Evolutionary conservation across 257 asterid genomes (phyloP).

Genomic region (Fraxinus americana): DNA sequence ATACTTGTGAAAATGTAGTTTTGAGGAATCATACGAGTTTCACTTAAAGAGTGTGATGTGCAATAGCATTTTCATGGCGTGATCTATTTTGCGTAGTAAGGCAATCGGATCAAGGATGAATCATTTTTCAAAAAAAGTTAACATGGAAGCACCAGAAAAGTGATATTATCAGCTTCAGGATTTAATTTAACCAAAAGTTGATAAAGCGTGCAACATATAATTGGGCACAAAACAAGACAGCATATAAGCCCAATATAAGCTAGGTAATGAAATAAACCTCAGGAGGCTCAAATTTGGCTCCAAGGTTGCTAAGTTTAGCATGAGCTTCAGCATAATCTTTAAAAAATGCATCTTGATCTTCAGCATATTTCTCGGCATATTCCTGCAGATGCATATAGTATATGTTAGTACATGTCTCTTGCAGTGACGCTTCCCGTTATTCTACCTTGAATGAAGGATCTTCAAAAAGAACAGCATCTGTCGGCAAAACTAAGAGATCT

Average conservation of each 20-base stretch:
- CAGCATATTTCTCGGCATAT: constrained; percentile 93
- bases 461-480: constrained; percentile 92
- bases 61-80: not conserved
- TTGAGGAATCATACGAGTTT: not conserved
- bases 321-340: constrained; percentile 93
- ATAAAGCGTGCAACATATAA: not conserved
- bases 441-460: constrained; percentile 95
- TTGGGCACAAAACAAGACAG: not conserved
- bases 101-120: not conserved
- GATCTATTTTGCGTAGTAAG: not conserved
- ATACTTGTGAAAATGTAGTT: not conserved
- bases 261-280: constrained; percentile 53
- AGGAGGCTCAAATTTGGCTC: constrained; percentile 95
- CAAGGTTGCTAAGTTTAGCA: constrained; percentile 94
- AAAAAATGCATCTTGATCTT: constrained; percentile 82
- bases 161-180: not conserved
- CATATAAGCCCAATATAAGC: not conserved
- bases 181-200: not conserved
- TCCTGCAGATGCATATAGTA: constrained; percentile 42
- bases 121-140: not conserved
- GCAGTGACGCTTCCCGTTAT: not conserved
- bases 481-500: constrained; percentile 89
- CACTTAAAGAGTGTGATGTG: not conserved
- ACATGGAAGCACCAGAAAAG: not conserved
- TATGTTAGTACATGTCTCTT: not conserved